Percentiles rank a stretch among this genome's conserved stretches.
These are phyloP conservation scores for Singerocomus rubriflavus DNA, from an alignment of 1,284 basidiomycete species.

Conservation along the genomic window DNA sequence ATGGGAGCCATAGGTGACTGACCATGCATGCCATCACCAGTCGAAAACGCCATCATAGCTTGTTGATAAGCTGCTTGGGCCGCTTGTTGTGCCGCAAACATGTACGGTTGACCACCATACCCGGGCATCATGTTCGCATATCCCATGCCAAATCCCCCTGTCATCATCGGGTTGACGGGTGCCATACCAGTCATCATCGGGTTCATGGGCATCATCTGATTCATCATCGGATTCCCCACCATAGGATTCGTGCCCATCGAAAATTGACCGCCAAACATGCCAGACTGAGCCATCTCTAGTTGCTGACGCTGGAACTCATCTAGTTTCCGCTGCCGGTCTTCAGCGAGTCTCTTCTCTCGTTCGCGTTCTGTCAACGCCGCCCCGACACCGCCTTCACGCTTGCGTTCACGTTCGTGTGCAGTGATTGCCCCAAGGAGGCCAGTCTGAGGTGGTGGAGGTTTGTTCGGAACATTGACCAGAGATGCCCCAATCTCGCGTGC, in stretches of 20 bases:
- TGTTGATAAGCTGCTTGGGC: constrained; percentile 87
- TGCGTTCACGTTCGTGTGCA: constrained; percentile 90
- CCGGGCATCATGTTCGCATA: constrained; percentile 65
- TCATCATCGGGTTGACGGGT: constrained; percentile 50
- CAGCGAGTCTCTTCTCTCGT: constrained; percentile 84
- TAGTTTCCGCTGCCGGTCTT: constrained; percentile 89
- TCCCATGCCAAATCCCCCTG: constrained; percentile 39
- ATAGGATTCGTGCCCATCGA: constrained; percentile 39
- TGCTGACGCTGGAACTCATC: constrained; percentile 89
- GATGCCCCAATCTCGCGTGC: constrained; percentile 88
- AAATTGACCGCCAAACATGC: constrained; percentile 57
- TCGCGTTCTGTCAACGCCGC: constrained; percentile 94
- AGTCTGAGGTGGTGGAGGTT: constrained; percentile 93
- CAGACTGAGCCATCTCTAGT: constrained; percentile 80
- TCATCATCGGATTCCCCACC: constrained; percentile 48
- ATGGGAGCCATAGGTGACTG: constrained; percentile 45
- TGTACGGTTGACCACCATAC: constrained; percentile 71
- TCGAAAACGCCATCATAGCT: constrained; percentile 87
- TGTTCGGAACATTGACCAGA: constrained; percentile 90
- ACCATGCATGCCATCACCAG: constrained; percentile 51
- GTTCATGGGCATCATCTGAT: constrained; percentile 46
- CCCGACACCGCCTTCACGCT: constrained; percentile 92
- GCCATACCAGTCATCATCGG: constrained; percentile 55
- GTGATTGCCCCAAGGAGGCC: constrained; percentile 95
- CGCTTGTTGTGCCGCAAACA: constrained; percentile 88